Conservation (phyloP, 2,329 filamentous ascomycete species). For the Trichoderma cornu-damae region DNA sequence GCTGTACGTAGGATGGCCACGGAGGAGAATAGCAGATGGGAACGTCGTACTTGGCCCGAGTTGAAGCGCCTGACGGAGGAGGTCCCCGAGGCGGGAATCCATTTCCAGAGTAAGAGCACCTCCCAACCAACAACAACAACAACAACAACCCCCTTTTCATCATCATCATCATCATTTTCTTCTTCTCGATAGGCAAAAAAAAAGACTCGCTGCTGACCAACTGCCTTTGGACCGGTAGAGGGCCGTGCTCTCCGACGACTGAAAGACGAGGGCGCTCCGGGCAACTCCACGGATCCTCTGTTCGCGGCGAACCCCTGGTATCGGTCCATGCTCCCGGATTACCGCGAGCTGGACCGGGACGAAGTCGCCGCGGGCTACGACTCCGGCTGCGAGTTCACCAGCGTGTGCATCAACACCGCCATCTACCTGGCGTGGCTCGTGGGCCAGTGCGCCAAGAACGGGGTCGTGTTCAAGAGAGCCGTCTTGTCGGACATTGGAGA, state of each 20-base stretch:
- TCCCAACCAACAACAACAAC: no score
- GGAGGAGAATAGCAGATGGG: conserved; percentile 47
- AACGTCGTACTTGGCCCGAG: conserved; percentile 60
- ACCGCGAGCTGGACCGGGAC: conserved; percentile 52
- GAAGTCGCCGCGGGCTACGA: conserved; percentile 62
- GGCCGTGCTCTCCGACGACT: conserved; percentile 49
- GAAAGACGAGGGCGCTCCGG: conserved; percentile 50
- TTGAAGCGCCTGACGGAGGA: conserved; percentile 56
- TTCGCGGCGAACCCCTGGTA: conserved; percentile 67
- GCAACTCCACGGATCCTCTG: conserved; percentile 55
- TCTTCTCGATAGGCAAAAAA: no score
- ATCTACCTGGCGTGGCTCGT: conserved; percentile 84
- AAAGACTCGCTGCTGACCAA: background rate
- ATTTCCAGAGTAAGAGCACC: conserved; percentile 60
- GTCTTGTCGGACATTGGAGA: conserved; percentile 67
- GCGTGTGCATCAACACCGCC: conserved; percentile 85
- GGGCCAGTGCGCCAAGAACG: conserved; percentile 69
- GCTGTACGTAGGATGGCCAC: conserved; percentile 46
- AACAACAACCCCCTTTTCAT: no score
- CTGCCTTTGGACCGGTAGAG: conserved; percentile 35
- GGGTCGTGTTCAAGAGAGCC: conserved; percentile 62
- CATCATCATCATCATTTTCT: no score
- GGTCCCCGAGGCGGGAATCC: conserved; percentile 71
- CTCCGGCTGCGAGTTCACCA: conserved; percentile 70
- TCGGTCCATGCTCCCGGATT: conserved; percentile 65